Conservation (phyloP, 1,139 yeast genomes). For the Kurtzmaniella quercitrusa region DNA sequence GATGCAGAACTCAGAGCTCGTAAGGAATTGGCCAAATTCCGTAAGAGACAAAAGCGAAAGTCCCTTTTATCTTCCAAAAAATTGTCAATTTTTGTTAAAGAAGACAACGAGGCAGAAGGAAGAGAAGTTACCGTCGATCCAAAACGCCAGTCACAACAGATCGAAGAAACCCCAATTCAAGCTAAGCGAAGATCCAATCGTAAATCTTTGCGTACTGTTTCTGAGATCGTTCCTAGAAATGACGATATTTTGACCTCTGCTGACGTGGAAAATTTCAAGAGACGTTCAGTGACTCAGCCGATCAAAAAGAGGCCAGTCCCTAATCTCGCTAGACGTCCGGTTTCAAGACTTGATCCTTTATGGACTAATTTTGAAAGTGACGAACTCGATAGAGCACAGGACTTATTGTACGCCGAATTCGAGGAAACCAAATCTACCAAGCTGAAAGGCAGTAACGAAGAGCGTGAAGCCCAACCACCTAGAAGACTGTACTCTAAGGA, state of each 20-base stretch:
- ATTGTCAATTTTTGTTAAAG: conserved; percentile 35
- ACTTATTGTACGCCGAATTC: conserved; percentile 38
- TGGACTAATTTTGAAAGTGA: conserved; percentile 48
- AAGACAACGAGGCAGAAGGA: conserved; percentile 19
- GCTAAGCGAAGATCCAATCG: conserved; percentile 37
- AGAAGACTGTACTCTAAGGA: conserved; percentile 8
- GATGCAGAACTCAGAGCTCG: conserved; percentile 45
- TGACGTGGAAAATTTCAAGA: conserved; percentile 40
- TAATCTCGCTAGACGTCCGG: conserved; percentile 53
- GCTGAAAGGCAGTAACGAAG: conserved; percentile 4
- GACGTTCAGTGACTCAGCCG: conserved; percentile 48
- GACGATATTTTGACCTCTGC: conserved; percentile 34
- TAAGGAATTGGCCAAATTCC: conserved; percentile 44
- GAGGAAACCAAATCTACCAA: conserved; percentile 16
- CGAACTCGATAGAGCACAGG: conserved; percentile 44
- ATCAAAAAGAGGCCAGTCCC: conserved; percentile 36
- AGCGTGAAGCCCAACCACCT: conserved; percentile 5
- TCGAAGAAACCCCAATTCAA: neutral
- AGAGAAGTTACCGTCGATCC: conserved; percentile 22
- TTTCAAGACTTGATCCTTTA: conserved; percentile 66
- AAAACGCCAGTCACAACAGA: conserved; percentile 20
- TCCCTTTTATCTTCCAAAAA: conserved; percentile 41
- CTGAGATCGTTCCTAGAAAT: conserved; percentile 29
- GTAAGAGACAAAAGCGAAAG: conserved; percentile 40
- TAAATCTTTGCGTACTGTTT: conserved; percentile 28